Evolutionary conservation across 2,329 filamentous ascomycete genomes (phyloP).

Genomic region (Aspergillus ruber): DNA sequence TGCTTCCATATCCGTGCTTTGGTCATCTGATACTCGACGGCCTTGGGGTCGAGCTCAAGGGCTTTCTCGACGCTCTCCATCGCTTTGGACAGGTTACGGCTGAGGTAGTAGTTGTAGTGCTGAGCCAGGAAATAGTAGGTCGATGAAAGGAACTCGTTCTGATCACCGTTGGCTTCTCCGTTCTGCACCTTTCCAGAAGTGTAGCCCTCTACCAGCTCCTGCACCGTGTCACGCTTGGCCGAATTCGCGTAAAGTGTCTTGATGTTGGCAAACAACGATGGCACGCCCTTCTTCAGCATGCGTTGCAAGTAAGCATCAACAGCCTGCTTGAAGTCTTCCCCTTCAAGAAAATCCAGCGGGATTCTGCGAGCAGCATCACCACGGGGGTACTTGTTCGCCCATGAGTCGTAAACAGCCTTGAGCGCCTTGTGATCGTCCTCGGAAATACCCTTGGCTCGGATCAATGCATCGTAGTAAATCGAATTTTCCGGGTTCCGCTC

Average conservation of each 20-base stretch:
- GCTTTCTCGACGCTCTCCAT: slow-evolving; percentile 76
- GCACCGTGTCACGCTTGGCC: slow-evolving; percentile 70
- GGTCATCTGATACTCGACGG: slow-evolving; percentile 89
- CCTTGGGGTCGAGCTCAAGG: slow-evolving; percentile 69
- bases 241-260: slow-evolving; percentile 82
- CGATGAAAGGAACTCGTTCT: slow-evolving; percentile 63
- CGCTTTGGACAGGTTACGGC: slow-evolving; percentile 76
- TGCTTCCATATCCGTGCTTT: slow-evolving; percentile 95
- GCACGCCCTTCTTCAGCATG: slow-evolving; percentile 87
- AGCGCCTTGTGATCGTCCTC: slow-evolving; percentile 56
- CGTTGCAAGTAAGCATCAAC: slow-evolving; percentile 72
- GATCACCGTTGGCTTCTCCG: slow-evolving; percentile 45
- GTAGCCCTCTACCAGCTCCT: slow-evolving; percentile 72
- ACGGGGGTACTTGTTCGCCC: slow-evolving; percentile 71
- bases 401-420: slow-evolving; percentile 73
- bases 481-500: slow-evolving; percentile 85
- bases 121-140: slow-evolving; percentile 91
- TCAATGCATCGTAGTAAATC: slow-evolving; percentile 74
- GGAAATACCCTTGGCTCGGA: slow-evolving; percentile 60
- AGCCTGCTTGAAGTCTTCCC: slow-evolving; percentile 71
- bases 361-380: slow-evolving; percentile 80
- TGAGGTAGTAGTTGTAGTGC: slow-evolving; percentile 90
- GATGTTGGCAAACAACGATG: slow-evolving; percentile 92
- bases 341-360: slow-evolving; percentile 81
- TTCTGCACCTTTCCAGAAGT: slow-evolving; percentile 52